Conservation (phyloP, 1,139 yeast genomes). For the Pneumocystis sp. region DNA sequence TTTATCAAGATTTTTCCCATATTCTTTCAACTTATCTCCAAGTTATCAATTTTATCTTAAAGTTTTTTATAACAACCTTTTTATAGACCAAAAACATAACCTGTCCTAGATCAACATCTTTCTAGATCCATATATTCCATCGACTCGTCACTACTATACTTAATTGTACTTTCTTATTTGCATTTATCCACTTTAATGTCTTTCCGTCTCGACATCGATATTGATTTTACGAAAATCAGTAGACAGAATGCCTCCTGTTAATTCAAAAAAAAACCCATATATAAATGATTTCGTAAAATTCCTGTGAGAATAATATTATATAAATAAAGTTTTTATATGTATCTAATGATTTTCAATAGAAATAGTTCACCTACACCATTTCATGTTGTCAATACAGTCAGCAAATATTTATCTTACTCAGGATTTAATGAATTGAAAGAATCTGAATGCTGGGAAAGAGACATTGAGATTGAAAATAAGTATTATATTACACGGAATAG, state of each 20-base stretch:
- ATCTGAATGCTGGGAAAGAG: constrained; percentile 55
- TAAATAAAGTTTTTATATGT: neutral
- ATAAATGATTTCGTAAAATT: neutral
- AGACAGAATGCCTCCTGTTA: neutral
- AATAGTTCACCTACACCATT: constrained; percentile 88
- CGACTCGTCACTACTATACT: too few relatives aligned
- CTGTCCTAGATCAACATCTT: too few relatives aligned
- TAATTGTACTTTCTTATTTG: neutral
- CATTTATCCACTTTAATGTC: neutral
- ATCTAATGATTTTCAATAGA: constrained; percentile 36
- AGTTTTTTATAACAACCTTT: too few relatives aligned
- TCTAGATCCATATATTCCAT: too few relatives aligned
- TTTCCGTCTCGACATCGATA: neutral
- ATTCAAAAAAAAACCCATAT: neutral
- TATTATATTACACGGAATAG: constrained; percentile 77
- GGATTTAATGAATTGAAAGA: constrained; percentile 68
- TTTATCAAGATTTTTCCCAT: neutral
- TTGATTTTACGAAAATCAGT: neutral
- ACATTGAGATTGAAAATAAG: constrained; percentile 35
- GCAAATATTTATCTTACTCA: constrained; percentile 33
- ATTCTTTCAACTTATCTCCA: too few relatives aligned
- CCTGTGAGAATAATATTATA: neutral
- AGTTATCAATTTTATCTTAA: too few relatives aligned
- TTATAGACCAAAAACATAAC: too few relatives aligned
- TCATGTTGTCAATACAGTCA: constrained; percentile 69